Percentiles rank a stretch among this genome's conserved stretches.
phyloP scores from a whole-genome alignment of 495 filamentous ascomycete species.

The Rhypophila decipiens region DNA sequence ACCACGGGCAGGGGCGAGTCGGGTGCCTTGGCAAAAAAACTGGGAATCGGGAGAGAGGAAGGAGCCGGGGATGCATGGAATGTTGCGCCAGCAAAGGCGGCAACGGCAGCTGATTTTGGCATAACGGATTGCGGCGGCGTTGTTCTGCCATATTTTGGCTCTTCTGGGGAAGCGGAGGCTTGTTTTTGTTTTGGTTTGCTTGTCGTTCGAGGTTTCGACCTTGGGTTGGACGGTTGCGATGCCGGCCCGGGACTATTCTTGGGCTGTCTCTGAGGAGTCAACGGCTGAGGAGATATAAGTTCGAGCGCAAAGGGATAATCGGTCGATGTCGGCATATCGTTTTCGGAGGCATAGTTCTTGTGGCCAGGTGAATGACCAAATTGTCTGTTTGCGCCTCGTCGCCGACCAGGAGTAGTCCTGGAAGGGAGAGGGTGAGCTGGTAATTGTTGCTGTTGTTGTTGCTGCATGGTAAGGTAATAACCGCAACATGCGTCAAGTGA shows the following conservation, averaged over 20 bases:
- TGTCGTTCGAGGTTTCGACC: constrained; percentile 26
- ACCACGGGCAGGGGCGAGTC: constrained; percentile 45
- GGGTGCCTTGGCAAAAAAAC: constrained; percentile 78
- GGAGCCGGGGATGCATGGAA: constrained; percentile 95
- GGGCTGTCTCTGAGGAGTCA: constrained; percentile 30
- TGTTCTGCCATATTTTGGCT: constrained; percentile 25
- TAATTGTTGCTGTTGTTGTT: neutral
- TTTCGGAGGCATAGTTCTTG: constrained; percentile 45
- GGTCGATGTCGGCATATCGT: constrained; percentile 34
- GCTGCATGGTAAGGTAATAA: neutral
- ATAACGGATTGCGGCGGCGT: constrained; percentile 32
- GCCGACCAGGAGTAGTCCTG: constrained; percentile 34
- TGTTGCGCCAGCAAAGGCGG: constrained; percentile 84
- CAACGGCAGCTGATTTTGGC: constrained; percentile 34
- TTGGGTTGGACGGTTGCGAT: constrained; percentile 16
- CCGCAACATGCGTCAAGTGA: neutral
- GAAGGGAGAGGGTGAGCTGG: constrained; percentile 13
- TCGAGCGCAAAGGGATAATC: constrained; percentile 16
- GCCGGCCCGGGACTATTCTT: constrained; percentile 16
- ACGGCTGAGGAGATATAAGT: constrained; percentile 19
- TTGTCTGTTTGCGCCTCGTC: constrained; percentile 31
- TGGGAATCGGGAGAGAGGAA: constrained; percentile 87
- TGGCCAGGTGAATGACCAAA: constrained; percentile 25
- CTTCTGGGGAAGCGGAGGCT: constrained; percentile 27
- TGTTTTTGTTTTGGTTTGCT: constrained; percentile 26